Evolutionary conservation across 768 basidiomycete genomes (phyloP).

Genomic region (Termitomyces sp.): DNA sequence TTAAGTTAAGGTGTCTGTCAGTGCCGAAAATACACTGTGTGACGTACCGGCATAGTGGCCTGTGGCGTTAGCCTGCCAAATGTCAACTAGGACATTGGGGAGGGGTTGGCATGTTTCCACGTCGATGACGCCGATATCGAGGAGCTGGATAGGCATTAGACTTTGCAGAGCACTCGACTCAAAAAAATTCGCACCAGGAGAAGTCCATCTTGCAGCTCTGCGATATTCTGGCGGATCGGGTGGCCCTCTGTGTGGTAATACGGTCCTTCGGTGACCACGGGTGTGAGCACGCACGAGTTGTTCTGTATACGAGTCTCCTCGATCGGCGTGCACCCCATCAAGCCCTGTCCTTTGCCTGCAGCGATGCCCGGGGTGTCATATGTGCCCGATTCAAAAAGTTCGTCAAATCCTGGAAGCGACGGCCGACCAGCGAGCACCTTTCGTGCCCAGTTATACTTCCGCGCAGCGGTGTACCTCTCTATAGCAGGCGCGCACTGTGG

Average conservation of each 20-base stretch:
- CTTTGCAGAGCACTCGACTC: background rate
- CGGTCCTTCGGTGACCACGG: slow-evolving; percentile 49
- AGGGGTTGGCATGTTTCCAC: slow-evolving; percentile 51
- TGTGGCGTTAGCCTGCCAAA: slow-evolving; percentile 56
- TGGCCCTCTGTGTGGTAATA: slow-evolving; percentile 48
- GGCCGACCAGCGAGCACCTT: slow-evolving; percentile 36
- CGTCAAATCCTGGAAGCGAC: slow-evolving; percentile 30
- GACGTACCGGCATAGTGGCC: slow-evolving; percentile 43
- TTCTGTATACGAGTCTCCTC: slow-evolving; percentile 45
- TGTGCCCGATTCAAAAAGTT: slow-evolving; percentile 35
- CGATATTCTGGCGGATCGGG: slow-evolving; percentile 49
- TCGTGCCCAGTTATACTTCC: slow-evolving; percentile 43
- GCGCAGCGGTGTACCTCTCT: slow-evolving; percentile 42
- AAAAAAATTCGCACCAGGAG: slow-evolving; percentile 33
- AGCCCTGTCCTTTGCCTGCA: slow-evolving; percentile 21
- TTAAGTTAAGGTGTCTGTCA: too few species aligned
- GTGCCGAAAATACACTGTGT: too few species aligned
- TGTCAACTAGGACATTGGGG: slow-evolving; percentile 52
- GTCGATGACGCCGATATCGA: slow-evolving; percentile 55
- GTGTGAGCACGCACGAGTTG: slow-evolving; percentile 49
- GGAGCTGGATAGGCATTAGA: slow-evolving; percentile 21
- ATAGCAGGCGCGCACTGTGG: slow-evolving; percentile 47
- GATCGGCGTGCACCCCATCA: slow-evolving; percentile 42
- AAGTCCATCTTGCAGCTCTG: slow-evolving; percentile 46
- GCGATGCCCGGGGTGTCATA: slow-evolving; percentile 25